phyloP scores from a whole-genome alignment of 2,329 filamentous ascomycete species.

The Aspergillus udagawae region DNA sequence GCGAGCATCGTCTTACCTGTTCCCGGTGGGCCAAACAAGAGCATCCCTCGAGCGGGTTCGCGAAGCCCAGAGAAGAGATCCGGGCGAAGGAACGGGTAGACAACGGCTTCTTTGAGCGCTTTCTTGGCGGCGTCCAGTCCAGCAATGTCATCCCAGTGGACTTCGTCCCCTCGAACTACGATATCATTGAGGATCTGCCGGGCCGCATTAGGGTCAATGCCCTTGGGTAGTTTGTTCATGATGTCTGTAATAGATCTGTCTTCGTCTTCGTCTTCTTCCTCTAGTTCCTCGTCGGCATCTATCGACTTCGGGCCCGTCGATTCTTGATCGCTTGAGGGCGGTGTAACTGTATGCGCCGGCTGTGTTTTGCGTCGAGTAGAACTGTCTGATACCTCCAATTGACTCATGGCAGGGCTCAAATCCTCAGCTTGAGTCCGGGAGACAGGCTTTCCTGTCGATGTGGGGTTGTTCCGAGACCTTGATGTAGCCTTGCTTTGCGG shows the following conservation, averaged over 20 bases:
- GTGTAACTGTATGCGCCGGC: slow-evolving; percentile 40
- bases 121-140: slow-evolving; percentile 87
- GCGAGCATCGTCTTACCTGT: slow-evolving; percentile 99
- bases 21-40: slow-evolving; percentile 94
- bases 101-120: slow-evolving; percentile 89
- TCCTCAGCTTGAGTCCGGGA: slow-evolving; percentile 33
- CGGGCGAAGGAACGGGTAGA: slow-evolving; percentile 92
- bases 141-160: slow-evolving; percentile 91
- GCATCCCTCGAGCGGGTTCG: slow-evolving; percentile 90
- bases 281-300: slow-evolving; percentile 37
- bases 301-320: slow-evolving; percentile 46
- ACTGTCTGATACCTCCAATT: slow-evolving; percentile 22
- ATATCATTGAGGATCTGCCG: slow-evolving; percentile 96
- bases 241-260: slow-evolving; percentile 61
- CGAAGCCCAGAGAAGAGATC: slow-evolving; percentile 94
- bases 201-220: slow-evolving; percentile 76
- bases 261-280: slow-evolving; percentile 44
- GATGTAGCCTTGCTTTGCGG: slow-evolving; percentile 20
- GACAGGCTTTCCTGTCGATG: slow-evolving; percentile 4
- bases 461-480: slow-evolving; percentile 6
- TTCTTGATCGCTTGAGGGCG: slow-evolving; percentile 41
- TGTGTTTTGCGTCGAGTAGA: slow-evolving; percentile 26
- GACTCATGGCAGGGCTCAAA: slow-evolving; percentile 20
- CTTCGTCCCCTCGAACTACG: slow-evolving; percentile 87
- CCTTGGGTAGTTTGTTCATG: slow-evolving; percentile 73